Evolutionary conservation across 495 filamentous ascomycete species (phyloP), one percentile per base, ranked within the genome.

Genomic region (Annulohypoxylon stygium): DNA sequence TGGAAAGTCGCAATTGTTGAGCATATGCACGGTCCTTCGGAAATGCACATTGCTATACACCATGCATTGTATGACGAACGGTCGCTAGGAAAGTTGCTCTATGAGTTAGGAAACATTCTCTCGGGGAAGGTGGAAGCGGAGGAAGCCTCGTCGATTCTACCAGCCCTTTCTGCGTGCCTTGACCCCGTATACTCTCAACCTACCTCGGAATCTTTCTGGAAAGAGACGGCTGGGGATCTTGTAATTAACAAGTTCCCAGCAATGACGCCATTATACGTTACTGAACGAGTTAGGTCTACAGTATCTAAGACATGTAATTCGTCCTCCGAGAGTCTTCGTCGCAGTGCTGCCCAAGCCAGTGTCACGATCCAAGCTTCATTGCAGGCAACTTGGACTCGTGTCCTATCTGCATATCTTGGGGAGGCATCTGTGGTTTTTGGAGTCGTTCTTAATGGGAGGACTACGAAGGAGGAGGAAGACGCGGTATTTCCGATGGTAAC

Each of bases 61-160:
- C 93, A 97, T 79, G 91, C 92, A 2, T 80, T 97, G 0, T 96
- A 94, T 70, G 93, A 97, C 81, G 93, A 92, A 0, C 83, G 88
- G 37, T 91, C 92, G 14, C 80, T 97, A 4, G 81, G 86, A 14
- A 55, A 80, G 1, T 83, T 95, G 3, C 82, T 94, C 2, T 71
- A 81, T 1, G 88, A 91, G 67, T 78, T 95, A 30, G 70, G 76
- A 4, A 71, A 70, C 4, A 14, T 64, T 1, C 11, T 81, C 0
- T 26, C 36, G 3, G 73, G 70, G 4, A 9, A 18, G 2, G 8
- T 25, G 5, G 8, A 73, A 2, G 2, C 43, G 0, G 48, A 51
- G 0, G 48, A 20, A 1, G 71, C 69, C 1, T 53, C 73, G 3
- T 51, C 77, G 14, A 83, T 88, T 12, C 82, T 77, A 26, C 60